A percentile compares a stretch with the other conserved stretches of the same genome.
Conservation (phyloP, 208 protist genomes). For the Wallacemonas sp. region DNA sequence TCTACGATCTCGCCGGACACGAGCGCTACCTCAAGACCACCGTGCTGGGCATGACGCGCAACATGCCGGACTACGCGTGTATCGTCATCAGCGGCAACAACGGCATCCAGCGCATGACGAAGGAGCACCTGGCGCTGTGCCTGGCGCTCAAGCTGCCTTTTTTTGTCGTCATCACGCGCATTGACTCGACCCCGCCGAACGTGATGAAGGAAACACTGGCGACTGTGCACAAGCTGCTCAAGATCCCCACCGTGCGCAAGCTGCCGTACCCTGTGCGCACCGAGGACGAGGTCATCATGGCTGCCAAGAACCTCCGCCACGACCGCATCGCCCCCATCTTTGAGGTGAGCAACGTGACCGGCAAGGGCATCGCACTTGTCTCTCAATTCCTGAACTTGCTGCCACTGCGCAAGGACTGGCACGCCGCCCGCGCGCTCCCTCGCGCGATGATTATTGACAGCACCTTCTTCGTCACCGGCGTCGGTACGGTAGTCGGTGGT, state of each 20-base stretch:
- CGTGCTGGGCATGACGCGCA: constrained; percentile 96
- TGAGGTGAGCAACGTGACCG: constrained; percentile 95
- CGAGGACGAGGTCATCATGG: constrained; percentile 92
- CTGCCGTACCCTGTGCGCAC: constrained; percentile 89
- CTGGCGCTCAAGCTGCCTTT: constrained; percentile 97
- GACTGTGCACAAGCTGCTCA: constrained; percentile 92
- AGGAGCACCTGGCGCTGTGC: constrained; percentile 96
- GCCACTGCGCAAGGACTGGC: constrained; percentile 92
- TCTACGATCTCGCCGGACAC: constrained; percentile 98
- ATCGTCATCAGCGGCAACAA: constrained; percentile 93
- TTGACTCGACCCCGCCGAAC: constrained; percentile 95
- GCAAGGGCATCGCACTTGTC: constrained; percentile 84
- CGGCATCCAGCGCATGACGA: constrained; percentile 94
- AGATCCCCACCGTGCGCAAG: constrained; percentile 93
- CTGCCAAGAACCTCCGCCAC: constrained; percentile 90
- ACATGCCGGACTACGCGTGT: constrained; percentile 95
- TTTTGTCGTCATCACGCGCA: constrained; percentile 96
- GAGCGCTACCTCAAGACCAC: constrained; percentile 98
- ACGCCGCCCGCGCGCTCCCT: constrained; percentile 54
- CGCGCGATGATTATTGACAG: constrained; percentile 91
- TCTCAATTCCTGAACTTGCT: constrained; percentile 92
- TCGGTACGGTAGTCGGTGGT: constrained; percentile 96
- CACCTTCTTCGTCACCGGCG: constrained; percentile 93
- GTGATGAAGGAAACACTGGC: constrained; percentile 89
- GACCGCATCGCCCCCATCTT: constrained; percentile 92